Evolutionary conservation across 2,329 filamentous ascomycete genomes (phyloP).

Genomic region (Exophiala alcalophila): DNA sequence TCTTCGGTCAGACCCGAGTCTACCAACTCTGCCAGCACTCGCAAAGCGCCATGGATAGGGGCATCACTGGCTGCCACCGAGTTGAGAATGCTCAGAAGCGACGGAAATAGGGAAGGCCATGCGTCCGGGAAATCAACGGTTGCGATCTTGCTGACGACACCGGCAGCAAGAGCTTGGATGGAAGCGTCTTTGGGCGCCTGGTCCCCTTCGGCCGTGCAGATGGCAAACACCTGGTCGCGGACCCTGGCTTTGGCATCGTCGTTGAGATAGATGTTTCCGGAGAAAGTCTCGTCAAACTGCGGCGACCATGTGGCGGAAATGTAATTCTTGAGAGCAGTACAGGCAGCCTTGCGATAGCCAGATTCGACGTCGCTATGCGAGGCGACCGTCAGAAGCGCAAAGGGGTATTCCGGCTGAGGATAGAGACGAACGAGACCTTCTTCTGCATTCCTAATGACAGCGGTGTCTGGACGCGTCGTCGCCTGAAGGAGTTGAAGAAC

Average conservation of each 20-base stretch:
- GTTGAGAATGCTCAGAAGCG: constrained; percentile 70
- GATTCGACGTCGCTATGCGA: constrained; percentile 70
- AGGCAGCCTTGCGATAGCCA: constrained; percentile 76
- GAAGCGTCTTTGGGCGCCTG: constrained; percentile 22
- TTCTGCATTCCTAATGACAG: constrained; percentile 72
- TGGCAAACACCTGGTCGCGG: constrained; percentile 69
- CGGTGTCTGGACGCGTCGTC: constrained; percentile 70
- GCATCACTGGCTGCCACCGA: constrained; percentile 69
- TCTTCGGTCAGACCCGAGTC: constrained; percentile 91
- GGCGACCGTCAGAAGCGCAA: constrained; percentile 76
- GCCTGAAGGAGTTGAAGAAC: constrained; percentile 83
- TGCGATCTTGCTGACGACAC: constrained; percentile 89
- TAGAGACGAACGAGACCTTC: constrained; percentile 72
- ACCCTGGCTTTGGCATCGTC: constrained; percentile 73
- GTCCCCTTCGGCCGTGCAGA: constrained; percentile 65
- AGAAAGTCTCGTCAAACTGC: constrained; percentile 65
- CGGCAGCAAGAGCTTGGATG: constrained; percentile 59
- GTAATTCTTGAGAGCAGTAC: constrained; percentile 77
- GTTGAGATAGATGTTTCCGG: constrained; percentile 64
- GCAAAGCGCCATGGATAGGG: constrained; percentile 84
- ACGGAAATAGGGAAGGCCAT: constrained; percentile 86
- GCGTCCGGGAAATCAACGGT: constrained; percentile 88
- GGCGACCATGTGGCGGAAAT: constrained; percentile 81
- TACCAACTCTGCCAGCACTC: constrained; percentile 83
- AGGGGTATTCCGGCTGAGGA: constrained; percentile 67